Base-by-base conservation (phyloP, 2,329 filamentous ascomycete genomes). In the Drechslerella coelobrocha region DNA sequence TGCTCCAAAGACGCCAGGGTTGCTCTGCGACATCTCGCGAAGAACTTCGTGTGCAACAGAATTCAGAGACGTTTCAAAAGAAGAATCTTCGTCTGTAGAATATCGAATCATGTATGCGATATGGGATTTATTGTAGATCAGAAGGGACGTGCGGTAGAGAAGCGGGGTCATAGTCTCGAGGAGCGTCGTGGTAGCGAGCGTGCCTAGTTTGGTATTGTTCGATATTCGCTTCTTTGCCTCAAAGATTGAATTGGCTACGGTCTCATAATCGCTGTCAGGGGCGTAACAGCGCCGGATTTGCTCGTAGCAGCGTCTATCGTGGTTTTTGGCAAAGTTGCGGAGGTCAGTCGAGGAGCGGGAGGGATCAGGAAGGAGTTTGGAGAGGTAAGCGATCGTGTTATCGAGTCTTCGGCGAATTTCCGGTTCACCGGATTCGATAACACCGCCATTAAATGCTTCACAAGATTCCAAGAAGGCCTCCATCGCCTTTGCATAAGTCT, bases 61-160 rank as follows among this genome's bases (percentile, higher is more conserved):
- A 17, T 69, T 69, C 23, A 69, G 66, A n/a, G 59, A 63, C 19
- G 85, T 82, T 4, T 89, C 90, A 52, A 97, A 82, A 0, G 88
- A 88, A 52, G 50, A n/a, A 45, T 65, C 86, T 76, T 92, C 89
- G 76, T 97, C 89, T 8, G 87, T 92, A 9, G 92, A 92, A 76
- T 89, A 90, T 65, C 92, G 88, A 82, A 97, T 90, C 73, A 97
- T 93, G 0, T 91, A 88, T 2, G 92, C 87, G 17, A 99, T 87
- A 77, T 99, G 92, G 77, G 93, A 97, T 76, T 90, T 88, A 80
- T 97, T 99, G 81, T 95, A 97, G 74, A 96, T 85, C 73, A 99
- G 84, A 65, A 91, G 88, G 31, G 91, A 89, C 60, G 88, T 88
- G 45, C 91, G 87, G 77, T 96, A 96, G 2, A 97, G 81, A 14